Conservation (phyloP, 2,329 filamentous ascomycete genomes). For the Neophaeococcomyces aloes region DNA sequence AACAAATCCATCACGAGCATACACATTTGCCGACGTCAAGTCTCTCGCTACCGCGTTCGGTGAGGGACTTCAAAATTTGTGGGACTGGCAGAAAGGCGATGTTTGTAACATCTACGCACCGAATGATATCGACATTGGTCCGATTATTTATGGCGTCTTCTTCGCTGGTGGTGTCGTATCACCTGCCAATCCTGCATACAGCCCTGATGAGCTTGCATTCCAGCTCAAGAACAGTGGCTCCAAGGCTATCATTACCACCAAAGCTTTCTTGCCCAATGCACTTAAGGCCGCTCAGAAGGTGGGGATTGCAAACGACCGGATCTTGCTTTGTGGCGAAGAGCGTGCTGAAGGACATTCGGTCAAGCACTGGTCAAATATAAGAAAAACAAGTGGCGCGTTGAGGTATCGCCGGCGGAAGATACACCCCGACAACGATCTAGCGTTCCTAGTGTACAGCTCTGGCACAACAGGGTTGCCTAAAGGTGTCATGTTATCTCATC, state of each 20-base stretch:
- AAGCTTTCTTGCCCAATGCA: slow-evolving; percentile 53
- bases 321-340: slow-evolving; percentile 68
- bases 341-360: slow-evolving; percentile 48
- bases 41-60: slow-evolving; percentile 62
- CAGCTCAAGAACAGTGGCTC: slow-evolving; percentile 71
- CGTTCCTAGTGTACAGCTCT: slow-evolving; percentile 78
- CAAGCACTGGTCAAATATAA: slow-evolving; percentile 66
- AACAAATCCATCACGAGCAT: slow-evolving; percentile 52
- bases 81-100: slow-evolving; percentile 74
- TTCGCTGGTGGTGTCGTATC: slow-evolving; percentile 76
- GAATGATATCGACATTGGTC: slow-evolving; percentile 74
- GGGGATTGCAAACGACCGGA: slow-evolving; percentile 59
- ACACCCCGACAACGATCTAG: slow-evolving; percentile 60
- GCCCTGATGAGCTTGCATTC: slow-evolving; percentile 68
- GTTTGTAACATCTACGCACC: slow-evolving; percentile 74
- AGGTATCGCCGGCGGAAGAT: slow-evolving; percentile 53
- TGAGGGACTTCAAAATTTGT: slow-evolving; percentile 61
- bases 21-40: slow-evolving; percentile 61
- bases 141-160: slow-evolving; percentile 64
- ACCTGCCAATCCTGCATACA: slow-evolving; percentile 81
- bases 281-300: slow-evolving; percentile 57
- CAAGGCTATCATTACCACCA: slow-evolving; percentile 65
- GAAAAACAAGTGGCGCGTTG: slow-evolving; percentile 51
- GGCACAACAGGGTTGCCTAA: slow-evolving; percentile 89
- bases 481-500: slow-evolving; percentile 77